Percentiles rank a stretch among this genome's conserved stretches.
These are phyloP conservation scores for Gloeopeniophorella convolvens DNA, from an alignment of 768 basidiomycete species.

Conservation along the genomic window DNA sequence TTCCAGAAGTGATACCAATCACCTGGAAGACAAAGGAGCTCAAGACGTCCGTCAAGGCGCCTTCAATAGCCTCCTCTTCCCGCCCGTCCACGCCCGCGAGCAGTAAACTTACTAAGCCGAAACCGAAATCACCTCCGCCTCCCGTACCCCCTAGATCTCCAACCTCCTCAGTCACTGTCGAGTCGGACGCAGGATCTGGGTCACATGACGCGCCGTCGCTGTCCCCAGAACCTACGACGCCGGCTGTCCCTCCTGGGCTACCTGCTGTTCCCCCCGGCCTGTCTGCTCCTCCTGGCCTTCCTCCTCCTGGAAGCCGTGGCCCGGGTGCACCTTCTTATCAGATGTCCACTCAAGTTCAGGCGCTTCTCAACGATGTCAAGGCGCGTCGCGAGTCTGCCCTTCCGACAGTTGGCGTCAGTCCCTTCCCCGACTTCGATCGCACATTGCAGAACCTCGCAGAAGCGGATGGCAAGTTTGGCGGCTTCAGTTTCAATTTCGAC, in stretches of 20 bases:
- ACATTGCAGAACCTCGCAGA: constrained; percentile 67
- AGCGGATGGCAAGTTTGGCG: constrained; percentile 52
- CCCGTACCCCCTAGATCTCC: constrained; percentile 22
- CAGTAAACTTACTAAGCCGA: constrained; percentile 6
- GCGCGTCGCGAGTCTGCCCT: constrained; percentile 58
- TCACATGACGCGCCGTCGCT: constrained; percentile 21
- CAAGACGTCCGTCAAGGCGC: constrained; percentile 37
- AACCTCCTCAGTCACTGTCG: constrained; percentile 23
- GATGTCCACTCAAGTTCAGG: constrained; percentile 80
- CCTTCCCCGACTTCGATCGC: constrained; percentile 88
- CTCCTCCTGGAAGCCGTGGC: constrained; percentile 36
- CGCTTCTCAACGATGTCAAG: constrained; percentile 78
- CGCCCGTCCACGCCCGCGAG: constrained; percentile 51
- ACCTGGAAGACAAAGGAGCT: constrained; percentile 32
- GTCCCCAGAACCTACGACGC: constrained; percentile 39
- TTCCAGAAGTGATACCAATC: constrained; percentile 6
- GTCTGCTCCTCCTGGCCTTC: constrained; percentile 44
- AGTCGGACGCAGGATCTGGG: constrained; percentile 24
- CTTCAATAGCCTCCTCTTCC: constrained; percentile 46
- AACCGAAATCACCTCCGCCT: constrained; percentile 10
- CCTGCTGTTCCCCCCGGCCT: constrained; percentile 57
- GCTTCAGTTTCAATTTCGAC: constrained; percentile 85
- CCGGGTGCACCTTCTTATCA: constrained; percentile 54
- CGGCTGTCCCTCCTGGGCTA: constrained; percentile 45
- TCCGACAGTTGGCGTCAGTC: constrained; percentile 39